Base-by-base conservation (phyloP, 2,329 filamentous ascomycete species). In the Neurospora sp. region DNA sequence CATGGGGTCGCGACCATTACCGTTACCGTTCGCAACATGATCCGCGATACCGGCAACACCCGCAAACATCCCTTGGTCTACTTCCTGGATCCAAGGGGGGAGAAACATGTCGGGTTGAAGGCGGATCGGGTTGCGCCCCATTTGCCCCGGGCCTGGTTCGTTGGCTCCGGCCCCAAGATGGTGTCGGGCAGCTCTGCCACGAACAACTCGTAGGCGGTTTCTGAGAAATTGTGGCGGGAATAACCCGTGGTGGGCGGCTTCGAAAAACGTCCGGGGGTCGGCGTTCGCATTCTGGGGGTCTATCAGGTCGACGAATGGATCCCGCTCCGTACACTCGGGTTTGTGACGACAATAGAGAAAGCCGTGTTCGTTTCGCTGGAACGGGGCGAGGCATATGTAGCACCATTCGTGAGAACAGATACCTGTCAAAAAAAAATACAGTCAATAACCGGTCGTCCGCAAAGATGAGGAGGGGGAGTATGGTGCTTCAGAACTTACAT, bases 371-470 rank as follows among this genome's bases (percentile, higher is more conserved):
- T 78, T 76, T 42, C 70, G 72, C 38, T 75, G 74, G 69, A 77
- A 81, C 3, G 74, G 68, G 0, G 73, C 77, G 9, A 75, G 74
- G 71, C 81, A 82, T 10, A 79, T 19, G 72, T 81, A 82, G 72
- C 80, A 82, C 80, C 79, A 82, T 67, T 82, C 77, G 40, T 81
- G 78, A 7, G 79, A 77, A 67, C 81, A 82, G 6, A 77, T 66
- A 62, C 77, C 77, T 78, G 58, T 28, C 36, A 33, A 33, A 36
- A 8, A 7, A 7, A 28, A 19, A 40, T 10, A 15, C 33, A n/a
- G 67, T 71, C 40, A 70, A 68, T 66, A 7, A 42, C 52, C 13
- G 8, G 7, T 52, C 19, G 9, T 36, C 4, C 38, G 52, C 62
- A 71, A 42, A 70, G 38, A 38, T 23, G 8, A 38, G 19, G 39